phyloP scores from a whole-genome alignment of 2,329 filamentous ascomycete genomes.

The Aspergillus sp. region DNA sequence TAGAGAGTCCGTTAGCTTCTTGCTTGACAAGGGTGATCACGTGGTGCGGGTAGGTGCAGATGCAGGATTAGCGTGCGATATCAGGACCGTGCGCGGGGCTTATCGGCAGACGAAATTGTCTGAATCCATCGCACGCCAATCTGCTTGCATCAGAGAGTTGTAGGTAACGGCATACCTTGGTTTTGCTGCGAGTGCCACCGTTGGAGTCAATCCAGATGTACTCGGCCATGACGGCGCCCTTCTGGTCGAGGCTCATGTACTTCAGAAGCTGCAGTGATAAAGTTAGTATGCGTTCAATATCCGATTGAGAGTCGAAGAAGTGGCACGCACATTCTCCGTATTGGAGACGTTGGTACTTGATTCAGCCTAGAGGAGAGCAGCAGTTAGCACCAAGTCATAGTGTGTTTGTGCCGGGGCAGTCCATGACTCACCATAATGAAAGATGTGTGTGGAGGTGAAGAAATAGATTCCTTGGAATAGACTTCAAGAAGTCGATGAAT shows the following conservation, averaged over 20 bases:
- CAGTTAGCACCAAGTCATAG: slow-evolving; percentile 22
- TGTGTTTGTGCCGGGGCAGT: not conserved
- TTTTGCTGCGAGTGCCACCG: slow-evolving; percentile 88
- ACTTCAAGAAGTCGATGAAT: not conserved
- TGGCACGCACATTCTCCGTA: slow-evolving; percentile 45
- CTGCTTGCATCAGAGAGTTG: not conserved
- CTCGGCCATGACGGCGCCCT: slow-evolving; percentile 85
- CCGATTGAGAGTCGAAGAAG: slow-evolving; percentile 28
- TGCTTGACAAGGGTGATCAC: slow-evolving; percentile 17
- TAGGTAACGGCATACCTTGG: slow-evolving; percentile 68
- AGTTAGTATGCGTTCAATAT: slow-evolving; percentile 43
- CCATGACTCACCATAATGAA: slow-evolving; percentile 15
- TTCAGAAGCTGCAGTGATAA: slow-evolving; percentile 70
- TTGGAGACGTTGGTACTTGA: slow-evolving; percentile 46
- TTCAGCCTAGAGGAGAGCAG: slow-evolving; percentile 40
- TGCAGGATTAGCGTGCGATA: slow-evolving; percentile 17
- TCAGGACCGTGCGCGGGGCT: slow-evolving; percentile 26
- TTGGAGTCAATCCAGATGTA: slow-evolving; percentile 92
- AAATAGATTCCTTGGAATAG: slow-evolving; percentile 9
- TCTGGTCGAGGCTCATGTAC: slow-evolving; percentile 84
- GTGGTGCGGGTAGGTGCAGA: slow-evolving; percentile 30
- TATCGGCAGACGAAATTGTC: slow-evolving; percentile 19
- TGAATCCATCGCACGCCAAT: not conserved
- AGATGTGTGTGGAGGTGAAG: slow-evolving; percentile 11
- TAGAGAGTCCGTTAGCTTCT: slow-evolving; percentile 31